Conservation (phyloP, 2,329 filamentous ascomycete species). For the Verticillium klebahnii region DNA sequence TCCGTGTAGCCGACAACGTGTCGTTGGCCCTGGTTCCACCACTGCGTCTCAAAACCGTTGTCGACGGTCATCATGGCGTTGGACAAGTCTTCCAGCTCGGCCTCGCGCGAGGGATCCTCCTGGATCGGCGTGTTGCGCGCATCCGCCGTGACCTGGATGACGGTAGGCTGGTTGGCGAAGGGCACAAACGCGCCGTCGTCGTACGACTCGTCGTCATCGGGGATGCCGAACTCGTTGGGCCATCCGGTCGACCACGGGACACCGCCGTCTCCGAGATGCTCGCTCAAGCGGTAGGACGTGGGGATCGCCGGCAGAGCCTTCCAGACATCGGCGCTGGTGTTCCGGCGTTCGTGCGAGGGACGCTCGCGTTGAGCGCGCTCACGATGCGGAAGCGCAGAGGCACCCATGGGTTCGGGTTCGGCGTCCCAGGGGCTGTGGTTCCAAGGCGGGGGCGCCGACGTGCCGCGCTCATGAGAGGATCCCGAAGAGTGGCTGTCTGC, state of each 20-base stretch:
- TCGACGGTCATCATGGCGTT: slow-evolving; percentile 53
- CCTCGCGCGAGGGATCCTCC: slow-evolving; percentile 7
- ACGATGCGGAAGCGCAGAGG: slow-evolving; percentile 18
- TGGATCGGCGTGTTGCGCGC: not conserved
- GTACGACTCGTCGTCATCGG: slow-evolving; percentile 11
- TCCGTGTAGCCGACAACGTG: slow-evolving; percentile 8
- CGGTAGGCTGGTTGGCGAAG: not conserved
- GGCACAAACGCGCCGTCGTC: not conserved
- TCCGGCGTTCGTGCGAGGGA: not conserved
- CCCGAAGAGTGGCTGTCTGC: slow-evolving; percentile 12
- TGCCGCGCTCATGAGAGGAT: slow-evolving; percentile 36
- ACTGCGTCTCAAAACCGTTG: slow-evolving; percentile 54
- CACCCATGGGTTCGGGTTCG: slow-evolving; percentile 22
- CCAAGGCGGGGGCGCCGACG: slow-evolving; percentile 43
- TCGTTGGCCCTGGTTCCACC: slow-evolving; percentile 47
- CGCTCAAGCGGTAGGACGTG: slow-evolving; percentile 8
- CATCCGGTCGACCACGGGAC: not conserved
- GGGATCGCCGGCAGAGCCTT: slow-evolving; percentile 38
- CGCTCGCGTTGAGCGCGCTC: slow-evolving; percentile 10
- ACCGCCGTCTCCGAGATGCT: not conserved
- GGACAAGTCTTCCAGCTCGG: slow-evolving; percentile 43
- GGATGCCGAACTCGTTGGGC: slow-evolving; percentile 8
- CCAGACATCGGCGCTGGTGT: slow-evolving; percentile 22
- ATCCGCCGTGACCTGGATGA: not conserved
- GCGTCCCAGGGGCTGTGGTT: slow-evolving; percentile 44